phyloP scores from a whole-genome alignment of 371 early-diverging fungal species.

The Mortierella sp. region DNA sequence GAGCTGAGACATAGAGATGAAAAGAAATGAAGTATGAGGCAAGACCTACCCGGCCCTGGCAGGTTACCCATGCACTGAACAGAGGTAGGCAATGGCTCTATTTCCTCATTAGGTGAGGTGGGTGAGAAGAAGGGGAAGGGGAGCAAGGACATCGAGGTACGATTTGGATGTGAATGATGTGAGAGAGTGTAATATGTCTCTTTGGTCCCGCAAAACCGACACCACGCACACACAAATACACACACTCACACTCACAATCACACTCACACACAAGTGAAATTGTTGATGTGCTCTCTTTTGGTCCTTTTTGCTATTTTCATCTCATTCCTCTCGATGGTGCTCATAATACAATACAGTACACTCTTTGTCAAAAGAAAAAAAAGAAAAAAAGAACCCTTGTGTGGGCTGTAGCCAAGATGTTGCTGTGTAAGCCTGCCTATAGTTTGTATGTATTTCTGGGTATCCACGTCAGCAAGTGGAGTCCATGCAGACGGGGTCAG shows the following conservation, averaged over 20 bases:
- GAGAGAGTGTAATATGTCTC: too few species aligned
- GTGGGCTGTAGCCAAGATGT: too few species aligned
- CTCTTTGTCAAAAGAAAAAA: neutral
- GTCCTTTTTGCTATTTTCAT: neutral
- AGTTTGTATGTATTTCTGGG: too few species aligned
- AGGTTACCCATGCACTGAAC: too few species aligned
- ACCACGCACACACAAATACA: neutral
- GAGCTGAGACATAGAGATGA: too few species aligned
- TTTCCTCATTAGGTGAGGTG: neutral
- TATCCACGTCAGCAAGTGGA: too few species aligned
- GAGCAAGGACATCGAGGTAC: neutral
- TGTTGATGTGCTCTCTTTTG: neutral
- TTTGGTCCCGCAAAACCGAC: conserved; percentile 5
- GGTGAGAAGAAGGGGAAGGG: neutral
- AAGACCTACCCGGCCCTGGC: too few species aligned
- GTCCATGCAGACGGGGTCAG: too few species aligned
- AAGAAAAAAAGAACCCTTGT: too few species aligned
- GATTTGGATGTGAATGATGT: neutral
- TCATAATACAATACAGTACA: neutral
- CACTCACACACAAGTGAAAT: conserved; percentile 4
- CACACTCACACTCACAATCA: neutral
- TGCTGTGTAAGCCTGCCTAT: too few species aligned
- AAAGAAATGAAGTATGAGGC: too few species aligned
- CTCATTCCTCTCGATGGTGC: neutral
- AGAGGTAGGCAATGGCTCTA: too few species aligned